Conservation (phyloP, 1,139 yeast species). For the Debaryomyces psychrophilus region DNA sequence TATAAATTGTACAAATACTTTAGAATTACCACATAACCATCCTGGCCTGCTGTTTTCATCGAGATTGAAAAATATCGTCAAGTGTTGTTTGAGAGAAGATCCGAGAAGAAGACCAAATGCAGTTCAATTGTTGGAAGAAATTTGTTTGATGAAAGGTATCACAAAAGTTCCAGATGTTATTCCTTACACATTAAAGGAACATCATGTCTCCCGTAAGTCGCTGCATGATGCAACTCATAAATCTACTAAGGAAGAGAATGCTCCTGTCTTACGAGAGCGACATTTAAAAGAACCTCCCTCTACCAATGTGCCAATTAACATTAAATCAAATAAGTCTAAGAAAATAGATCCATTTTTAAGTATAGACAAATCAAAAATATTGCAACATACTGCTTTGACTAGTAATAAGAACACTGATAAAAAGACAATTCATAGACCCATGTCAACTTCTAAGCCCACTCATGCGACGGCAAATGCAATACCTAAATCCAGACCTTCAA, state of each 20-base stretch:
- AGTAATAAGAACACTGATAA: constrained; percentile 10
- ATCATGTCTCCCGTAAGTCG: constrained; percentile 5
- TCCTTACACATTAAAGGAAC: constrained; percentile 36
- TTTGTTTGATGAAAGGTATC: constrained; percentile 60
- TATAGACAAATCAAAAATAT: constrained; percentile 39
- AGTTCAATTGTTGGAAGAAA: constrained; percentile 68
- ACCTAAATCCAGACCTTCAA: constrained; percentile 14
- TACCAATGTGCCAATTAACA: constrained; percentile 4
- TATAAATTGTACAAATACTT: constrained; percentile 35
- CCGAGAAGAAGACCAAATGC: constrained; percentile 75
- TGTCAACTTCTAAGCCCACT: constrained; percentile 21
- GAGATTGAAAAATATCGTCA: constrained; percentile 59
- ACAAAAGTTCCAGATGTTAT: constrained; percentile 55
- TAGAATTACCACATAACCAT: constrained; percentile 38
- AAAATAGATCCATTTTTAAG: constrained; percentile 41
- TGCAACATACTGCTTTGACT: constrained; percentile 13
- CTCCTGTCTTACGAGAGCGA: constrained; percentile 11
- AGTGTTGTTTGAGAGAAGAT: constrained; percentile 65
- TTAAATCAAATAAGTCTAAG: constrained; percentile 9
- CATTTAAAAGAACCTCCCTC: constrained; percentile 2
- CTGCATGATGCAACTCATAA: not conserved
- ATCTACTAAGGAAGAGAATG: constrained; percentile 1
- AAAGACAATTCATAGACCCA: constrained; percentile 20
- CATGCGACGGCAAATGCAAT: constrained; percentile 3
- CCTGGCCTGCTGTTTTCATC: constrained; percentile 45